Percentiles rank a stretch among this genome's conserved stretches.
These are phyloP conservation scores for Yamadazyma dushanensis DNA, from an alignment of 1,139 yeast species.

Conservation along the genomic window DNA sequence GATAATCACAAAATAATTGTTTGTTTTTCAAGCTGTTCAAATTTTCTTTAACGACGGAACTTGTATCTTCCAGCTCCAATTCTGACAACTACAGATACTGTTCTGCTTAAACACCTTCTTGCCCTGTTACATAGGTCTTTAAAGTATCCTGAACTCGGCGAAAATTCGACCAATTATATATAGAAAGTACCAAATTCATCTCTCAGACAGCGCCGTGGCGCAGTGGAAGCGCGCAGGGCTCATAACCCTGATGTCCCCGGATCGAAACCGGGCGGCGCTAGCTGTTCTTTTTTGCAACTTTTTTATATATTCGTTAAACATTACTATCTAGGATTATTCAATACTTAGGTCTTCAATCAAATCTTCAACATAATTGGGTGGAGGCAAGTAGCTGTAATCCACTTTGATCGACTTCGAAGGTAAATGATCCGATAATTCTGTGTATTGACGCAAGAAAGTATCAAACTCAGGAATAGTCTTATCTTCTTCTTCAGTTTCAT, in stretches of 20 bases:
- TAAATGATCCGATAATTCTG: conserved; percentile 5
- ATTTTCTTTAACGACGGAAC: no score
- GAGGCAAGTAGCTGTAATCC: conserved; percentile 4
- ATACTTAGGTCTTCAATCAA: conserved; percentile 3
- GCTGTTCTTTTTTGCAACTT: conserved; percentile 19
- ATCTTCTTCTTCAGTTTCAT: not conserved
- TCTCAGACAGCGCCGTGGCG: conserved; percentile 80
- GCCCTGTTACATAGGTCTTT: no score
- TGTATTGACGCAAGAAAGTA: conserved; percentile 8
- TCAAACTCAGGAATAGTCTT: conserved; percentile 7
- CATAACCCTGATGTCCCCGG: conserved; percentile 99
- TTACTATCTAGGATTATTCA: not conserved
- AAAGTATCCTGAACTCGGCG: no score
- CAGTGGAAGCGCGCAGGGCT: conserved; percentile 99
- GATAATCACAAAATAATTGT: no score
- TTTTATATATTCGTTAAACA: conserved; percentile 1
- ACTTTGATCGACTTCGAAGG: conserved; percentile 8
- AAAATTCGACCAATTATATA: no score
- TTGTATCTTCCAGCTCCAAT: no score
- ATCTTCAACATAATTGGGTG: conserved; percentile 2
- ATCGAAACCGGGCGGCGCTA: conserved; percentile 99
- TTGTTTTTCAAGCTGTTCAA: no score
- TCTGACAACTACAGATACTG: no score
- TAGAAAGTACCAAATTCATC: no score
- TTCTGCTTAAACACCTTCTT: no score